Conservation (phyloP, 129 eudicot genomes). For the Escallonia rubra region DNA sequence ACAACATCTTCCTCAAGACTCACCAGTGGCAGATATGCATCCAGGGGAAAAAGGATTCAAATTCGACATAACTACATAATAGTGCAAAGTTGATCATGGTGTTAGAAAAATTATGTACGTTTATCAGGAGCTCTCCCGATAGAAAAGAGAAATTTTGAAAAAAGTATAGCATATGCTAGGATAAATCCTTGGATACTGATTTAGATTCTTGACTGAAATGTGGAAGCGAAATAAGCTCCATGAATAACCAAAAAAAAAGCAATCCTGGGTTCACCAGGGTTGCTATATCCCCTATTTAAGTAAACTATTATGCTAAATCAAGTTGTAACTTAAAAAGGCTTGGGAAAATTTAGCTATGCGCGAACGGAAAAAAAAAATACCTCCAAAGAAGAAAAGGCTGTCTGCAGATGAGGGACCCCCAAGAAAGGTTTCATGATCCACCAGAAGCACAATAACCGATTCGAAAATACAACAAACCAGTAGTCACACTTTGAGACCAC, state of each 20-base stretch:
- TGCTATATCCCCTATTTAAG: not conserved
- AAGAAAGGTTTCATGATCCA: conserved; percentile 58
- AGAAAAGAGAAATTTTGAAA: conserved; percentile 6
- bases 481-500: conserved; percentile 30
- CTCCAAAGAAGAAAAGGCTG: conserved; percentile 50
- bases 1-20: too few relatives aligned
- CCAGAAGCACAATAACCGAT: conserved; percentile 52
- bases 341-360: not conserved
- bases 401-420: conserved; percentile 49
- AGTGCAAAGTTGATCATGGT: too few relatives aligned
- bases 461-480: conserved; percentile 46
- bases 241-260: not conserved
- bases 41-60: too few relatives aligned
- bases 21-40: too few relatives aligned
- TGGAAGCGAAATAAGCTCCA: not conserved
- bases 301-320: not conserved
- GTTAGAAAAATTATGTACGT: not conserved
- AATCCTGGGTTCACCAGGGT: not conserved
- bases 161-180: not conserved
- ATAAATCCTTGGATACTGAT: conserved; percentile 1
- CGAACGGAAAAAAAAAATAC: conserved; percentile 15
- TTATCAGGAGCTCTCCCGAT: not conserved
- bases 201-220: too few relatives aligned
- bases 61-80: too few relatives aligned
- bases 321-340: too few relatives aligned